Base-by-base conservation (phyloP, 352 stramenopile species). In the Globisporangium parvum region DNA sequence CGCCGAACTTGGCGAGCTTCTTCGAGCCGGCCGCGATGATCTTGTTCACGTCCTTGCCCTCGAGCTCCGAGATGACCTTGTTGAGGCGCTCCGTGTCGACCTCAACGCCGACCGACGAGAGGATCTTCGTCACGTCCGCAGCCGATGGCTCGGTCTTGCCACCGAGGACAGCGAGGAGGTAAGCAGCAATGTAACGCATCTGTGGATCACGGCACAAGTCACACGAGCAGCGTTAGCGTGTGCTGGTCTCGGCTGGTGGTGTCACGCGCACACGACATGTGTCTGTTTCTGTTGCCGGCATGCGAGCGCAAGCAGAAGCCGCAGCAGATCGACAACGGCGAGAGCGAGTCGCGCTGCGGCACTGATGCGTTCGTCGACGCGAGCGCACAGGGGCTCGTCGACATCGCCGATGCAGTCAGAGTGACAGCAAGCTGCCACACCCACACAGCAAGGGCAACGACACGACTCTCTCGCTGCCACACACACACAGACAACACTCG, bases 151-250 rank as follows among this genome's bases (percentile, higher is more conserved):
- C 71, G 42, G 68, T 74, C 80, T 98, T 96, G 63, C 96, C 95
- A 63, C 88, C 93, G 55, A 99, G 79, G 67, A 96, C 93, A 80
- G 93, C 94, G 62, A 98, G 80, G 59, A 98, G 75, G 82, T 98
- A 97, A 65, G 96, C 96, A 85, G 93, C 91, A 91, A 98, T 90
- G 93, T 98, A 96, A 90, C 88, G 82, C 96, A 98, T 98, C 82
- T 96, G 66, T 14, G n/a, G n/a, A 17, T 0, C 48, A 10, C 20
- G 20, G 18, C 1, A 37, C 24, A 0, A 21, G 15, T 2, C 15
- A n/a, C 11, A 1, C 6, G 5, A 35, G 17, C 39, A 26, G 15
- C 4, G 20, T 47, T 18, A 24, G 20, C n/a, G n/a, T 47, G 18
- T 0, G 17, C 17, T 47, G 41, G 12, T 15, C 2, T 44, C 3